Conservation (phyloP, 192 early-diverging fungal species). For the Umbelopsis isabellina region DNA sequence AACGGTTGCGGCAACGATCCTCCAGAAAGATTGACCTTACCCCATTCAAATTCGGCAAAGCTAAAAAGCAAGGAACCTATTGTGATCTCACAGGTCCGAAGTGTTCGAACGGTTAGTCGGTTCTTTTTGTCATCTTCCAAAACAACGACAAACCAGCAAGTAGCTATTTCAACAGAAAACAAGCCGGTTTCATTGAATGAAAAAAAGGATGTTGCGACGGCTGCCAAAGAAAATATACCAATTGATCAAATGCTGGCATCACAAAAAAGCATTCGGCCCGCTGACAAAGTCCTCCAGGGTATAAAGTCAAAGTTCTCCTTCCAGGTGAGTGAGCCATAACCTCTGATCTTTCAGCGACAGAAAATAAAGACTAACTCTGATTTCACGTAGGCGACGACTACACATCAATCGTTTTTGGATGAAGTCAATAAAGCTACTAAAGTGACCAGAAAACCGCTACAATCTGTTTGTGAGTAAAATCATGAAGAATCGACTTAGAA, state of each 20-base stretch:
- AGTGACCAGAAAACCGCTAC: neutral
- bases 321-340: neutral
- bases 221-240: neutral
- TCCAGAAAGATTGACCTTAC: neutral
- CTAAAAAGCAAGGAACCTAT: neutral
- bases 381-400: neutral
- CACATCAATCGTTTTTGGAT: slow-evolving; percentile 1
- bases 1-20: neutral
- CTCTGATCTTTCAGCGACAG: neutral
- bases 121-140: neutral
- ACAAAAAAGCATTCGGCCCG: neutral
- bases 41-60: neutral
- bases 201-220: no score
- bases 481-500: neutral
- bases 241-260: neutral
- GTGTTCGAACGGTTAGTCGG: slow-evolving; percentile 6
- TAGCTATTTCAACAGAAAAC: neutral
- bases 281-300: slow-evolving; percentile 11
- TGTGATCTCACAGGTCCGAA: neutral
- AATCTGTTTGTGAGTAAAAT: slow-evolving; percentile 11
- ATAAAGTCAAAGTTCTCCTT: slow-evolving; percentile 1
- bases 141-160: neutral
- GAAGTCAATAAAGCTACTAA: neutral
- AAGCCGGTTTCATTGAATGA: no score
- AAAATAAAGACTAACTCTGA: neutral